These are phyloP conservation scores for Colletotrichum sp. DNA, from an alignment of 2,329 filamentous ascomycete genomes.

Conservation along the genomic window DNA sequence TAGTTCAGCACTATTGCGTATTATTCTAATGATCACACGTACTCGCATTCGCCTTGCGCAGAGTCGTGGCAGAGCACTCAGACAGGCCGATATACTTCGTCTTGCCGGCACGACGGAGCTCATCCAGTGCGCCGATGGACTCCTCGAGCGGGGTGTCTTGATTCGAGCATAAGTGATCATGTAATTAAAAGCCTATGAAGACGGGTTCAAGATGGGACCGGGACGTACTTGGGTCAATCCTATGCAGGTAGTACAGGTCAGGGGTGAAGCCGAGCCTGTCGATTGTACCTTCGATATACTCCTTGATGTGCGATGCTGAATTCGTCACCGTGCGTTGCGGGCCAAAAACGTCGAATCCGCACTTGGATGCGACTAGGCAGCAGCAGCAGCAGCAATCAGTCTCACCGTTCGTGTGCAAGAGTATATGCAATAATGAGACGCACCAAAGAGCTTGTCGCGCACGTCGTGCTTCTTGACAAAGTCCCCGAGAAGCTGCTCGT, in stretches of 20 bases:
- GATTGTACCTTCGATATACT: constrained; percentile 54
- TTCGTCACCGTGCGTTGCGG: constrained; percentile 42
- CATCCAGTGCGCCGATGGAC: constrained; percentile 50
- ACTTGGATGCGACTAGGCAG: constrained; percentile 52
- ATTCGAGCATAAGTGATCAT: too few relatives aligned
- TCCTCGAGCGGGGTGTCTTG: constrained; percentile 48
- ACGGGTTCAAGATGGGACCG: too few relatives aligned
- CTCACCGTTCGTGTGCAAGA: not conserved
- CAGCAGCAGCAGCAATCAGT: not conserved
- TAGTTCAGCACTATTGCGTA: too few relatives aligned
- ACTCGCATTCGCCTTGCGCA: constrained; percentile 50
- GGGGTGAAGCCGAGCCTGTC: constrained; percentile 51
- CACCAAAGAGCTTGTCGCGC: constrained; percentile 53
- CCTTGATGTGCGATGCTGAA: constrained; percentile 47
- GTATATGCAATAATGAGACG: constrained; percentile 16
- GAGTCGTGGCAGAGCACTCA: constrained; percentile 48
- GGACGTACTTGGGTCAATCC: constrained; percentile 46
- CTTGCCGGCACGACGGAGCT: constrained; percentile 48
- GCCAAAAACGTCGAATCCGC: constrained; percentile 43
- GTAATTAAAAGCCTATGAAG: not conserved
- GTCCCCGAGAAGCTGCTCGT: constrained; percentile 54
- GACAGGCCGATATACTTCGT: constrained; percentile 55
- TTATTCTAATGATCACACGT: not conserved
- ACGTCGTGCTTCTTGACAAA: constrained; percentile 56
- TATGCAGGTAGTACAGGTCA: constrained; percentile 48